These are phyloP conservation scores for Fusarium sp. DNA, from an alignment of 2,329 filamentous ascomycete genomes.

Conservation along the genomic window DNA sequence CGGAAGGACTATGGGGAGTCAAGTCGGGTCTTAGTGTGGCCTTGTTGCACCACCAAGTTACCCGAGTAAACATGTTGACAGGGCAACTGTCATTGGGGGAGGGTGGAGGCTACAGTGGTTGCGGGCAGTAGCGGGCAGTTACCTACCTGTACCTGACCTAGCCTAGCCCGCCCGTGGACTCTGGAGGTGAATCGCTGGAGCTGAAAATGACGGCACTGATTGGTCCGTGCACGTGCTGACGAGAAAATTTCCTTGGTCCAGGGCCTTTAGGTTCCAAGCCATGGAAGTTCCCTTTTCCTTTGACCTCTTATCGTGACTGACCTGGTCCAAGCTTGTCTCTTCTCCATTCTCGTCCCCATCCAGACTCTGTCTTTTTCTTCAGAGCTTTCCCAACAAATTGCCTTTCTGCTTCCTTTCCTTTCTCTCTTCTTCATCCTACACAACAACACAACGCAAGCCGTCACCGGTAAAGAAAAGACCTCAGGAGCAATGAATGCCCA, in stretches of 20 bases:
- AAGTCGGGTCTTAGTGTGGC: conserved; percentile 42
- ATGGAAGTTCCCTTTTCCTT: neutral
- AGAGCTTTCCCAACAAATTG: conserved; percentile 10
- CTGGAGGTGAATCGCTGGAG: conserved; percentile 22
- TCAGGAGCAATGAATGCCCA: conserved; percentile 39
- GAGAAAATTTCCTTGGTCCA: conserved; percentile 36
- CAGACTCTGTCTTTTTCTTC: conserved; percentile 17
- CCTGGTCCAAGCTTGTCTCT: conserved; percentile 19
- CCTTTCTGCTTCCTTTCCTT: conserved; percentile 5
- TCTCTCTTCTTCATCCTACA: conserved; percentile 10
- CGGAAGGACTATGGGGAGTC: conserved; percentile 39
- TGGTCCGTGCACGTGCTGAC: conserved; percentile 40
- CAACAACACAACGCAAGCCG: neutral
- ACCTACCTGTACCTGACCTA: neutral
- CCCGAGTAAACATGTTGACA: conserved; percentile 51
- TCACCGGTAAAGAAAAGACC: neutral
- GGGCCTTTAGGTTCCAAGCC: neutral
- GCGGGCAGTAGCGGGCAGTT: neutral
- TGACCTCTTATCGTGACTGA: conserved; percentile 9
- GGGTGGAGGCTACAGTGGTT: neutral
- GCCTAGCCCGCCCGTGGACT: neutral
- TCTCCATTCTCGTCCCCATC: conserved; percentile 21
- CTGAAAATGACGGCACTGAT: conserved; percentile 27
- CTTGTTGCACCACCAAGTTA: conserved; percentile 45
- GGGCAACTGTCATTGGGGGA: conserved; percentile 46